Evolutionary conservation across 192 early-diverging fungal genomes (phyloP).

Genomic region (Dissophora ornata): DNA sequence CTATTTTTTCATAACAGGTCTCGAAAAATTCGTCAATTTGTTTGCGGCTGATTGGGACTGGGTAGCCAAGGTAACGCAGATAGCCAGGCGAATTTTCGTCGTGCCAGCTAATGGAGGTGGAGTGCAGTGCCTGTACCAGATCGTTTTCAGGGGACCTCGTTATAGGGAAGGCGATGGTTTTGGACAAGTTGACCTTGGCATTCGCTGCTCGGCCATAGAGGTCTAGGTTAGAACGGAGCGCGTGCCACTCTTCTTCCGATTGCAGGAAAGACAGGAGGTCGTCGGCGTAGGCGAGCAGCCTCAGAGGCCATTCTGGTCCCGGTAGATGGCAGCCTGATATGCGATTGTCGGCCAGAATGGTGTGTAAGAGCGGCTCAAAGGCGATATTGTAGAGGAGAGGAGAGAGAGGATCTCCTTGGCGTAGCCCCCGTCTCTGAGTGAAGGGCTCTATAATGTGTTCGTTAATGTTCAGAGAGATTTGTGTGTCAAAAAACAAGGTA

Average conservation of each 20-base stretch:
- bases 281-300: slow-evolving; percentile 38
- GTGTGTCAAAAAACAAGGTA: slow-evolving; percentile 35
- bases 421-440: slow-evolving; percentile 24
- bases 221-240: background rate
- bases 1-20: too few relatives aligned
- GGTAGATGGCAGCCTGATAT: background rate
- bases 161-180: too few relatives aligned
- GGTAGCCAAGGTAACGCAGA: too few relatives aligned
- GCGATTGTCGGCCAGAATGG: background rate
- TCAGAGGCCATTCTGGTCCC: background rate
- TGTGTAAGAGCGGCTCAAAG: slow-evolving; percentile 33
- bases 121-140: too few relatives aligned
- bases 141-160: too few relatives aligned
- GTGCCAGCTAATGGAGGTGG: too few relatives aligned
- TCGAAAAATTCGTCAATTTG: too few relatives aligned
- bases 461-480: slow-evolving; percentile 37
- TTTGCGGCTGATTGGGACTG: too few relatives aligned
- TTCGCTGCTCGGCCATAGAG: slow-evolving; percentile 21
- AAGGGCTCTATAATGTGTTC: slow-evolving; percentile 1
- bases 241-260: slow-evolving; percentile 1
- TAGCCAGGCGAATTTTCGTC: too few relatives aligned
- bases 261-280: slow-evolving; percentile 18
- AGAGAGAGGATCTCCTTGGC: slow-evolving; percentile 52
- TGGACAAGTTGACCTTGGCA: slow-evolving; percentile 30
- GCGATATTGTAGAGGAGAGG: slow-evolving; percentile 43